Percentiles rank a stretch among this genome's conserved stretches.
These are phyloP conservation scores for Annulohypoxylon maeteangense DNA, from an alignment of 495 filamentous ascomycete genomes.

Conservation along the genomic window DNA sequence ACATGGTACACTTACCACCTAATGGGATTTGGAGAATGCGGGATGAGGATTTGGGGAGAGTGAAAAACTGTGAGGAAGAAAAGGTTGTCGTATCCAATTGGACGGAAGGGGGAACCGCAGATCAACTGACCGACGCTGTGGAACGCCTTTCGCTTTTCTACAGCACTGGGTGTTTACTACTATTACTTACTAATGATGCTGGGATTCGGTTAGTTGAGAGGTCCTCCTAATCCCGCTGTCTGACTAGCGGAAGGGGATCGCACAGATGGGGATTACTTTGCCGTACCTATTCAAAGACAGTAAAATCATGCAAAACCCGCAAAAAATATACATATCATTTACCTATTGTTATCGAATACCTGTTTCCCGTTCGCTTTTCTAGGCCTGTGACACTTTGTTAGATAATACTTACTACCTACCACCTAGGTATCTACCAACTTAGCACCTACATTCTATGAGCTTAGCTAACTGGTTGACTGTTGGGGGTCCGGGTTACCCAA, in stretches of 20 bases:
- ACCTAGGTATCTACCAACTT: no score
- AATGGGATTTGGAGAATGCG: not conserved
- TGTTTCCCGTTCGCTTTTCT: not conserved
- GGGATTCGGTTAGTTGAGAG: not conserved
- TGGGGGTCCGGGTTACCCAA: slow-evolving; percentile 16
- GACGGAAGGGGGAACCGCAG: slow-evolving; percentile 14
- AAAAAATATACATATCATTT: slow-evolving; percentile 5
- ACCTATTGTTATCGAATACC: not conserved
- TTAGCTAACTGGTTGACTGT: not conserved
- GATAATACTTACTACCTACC: not conserved
- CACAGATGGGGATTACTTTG: not conserved
- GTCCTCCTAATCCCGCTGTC: not conserved
- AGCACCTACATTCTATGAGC: not conserved
- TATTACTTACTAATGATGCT: no score
- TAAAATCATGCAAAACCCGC: not conserved
- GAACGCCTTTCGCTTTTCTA: not conserved
- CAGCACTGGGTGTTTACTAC: no score
- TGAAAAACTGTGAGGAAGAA: not conserved
- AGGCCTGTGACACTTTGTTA: not conserved
- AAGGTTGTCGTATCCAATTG: slow-evolving; percentile 25
- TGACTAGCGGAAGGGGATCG: not conserved
- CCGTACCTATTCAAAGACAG: slow-evolving; percentile 3
- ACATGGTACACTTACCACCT: not conserved
- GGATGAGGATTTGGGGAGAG: slow-evolving; percentile 10
- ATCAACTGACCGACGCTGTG: slow-evolving; percentile 11